Percentiles rank a stretch among this genome's conserved stretches.
Evolutionary conservation across 441 rosid genomes (phyloP).

Genomic region (Monsonia emarginata): DNA sequence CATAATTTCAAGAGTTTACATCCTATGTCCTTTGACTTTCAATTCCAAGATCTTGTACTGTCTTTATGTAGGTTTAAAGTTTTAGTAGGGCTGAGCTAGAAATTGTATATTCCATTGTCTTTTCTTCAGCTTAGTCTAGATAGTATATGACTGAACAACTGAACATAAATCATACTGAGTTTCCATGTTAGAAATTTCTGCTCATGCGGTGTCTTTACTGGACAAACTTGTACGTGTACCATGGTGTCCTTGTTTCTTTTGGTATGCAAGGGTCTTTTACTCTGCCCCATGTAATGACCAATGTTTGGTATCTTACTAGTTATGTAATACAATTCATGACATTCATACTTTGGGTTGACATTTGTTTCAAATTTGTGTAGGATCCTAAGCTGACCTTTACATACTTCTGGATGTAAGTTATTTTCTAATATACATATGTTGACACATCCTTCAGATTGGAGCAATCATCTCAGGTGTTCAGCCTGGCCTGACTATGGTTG

Average conservation of each 20-base stretch:
- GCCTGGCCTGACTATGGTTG: conserved; percentile 97
- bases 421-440: conserved; percentile 6
- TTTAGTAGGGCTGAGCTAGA: conserved; percentile 1
- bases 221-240: background rate
- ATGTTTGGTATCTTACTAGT: background rate
- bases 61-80: background rate
- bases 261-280: background rate
- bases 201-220: background rate
- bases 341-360: background rate
- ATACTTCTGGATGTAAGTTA: background rate
- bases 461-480: conserved; percentile 94
- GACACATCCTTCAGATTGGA: conserved; percentile 48
- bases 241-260: too few relatives aligned
- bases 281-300: background rate
- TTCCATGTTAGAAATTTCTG: background rate
- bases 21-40: background rate
- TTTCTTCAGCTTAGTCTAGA: background rate
- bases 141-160: background rate
- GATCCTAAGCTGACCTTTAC: background rate
- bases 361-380: background rate
- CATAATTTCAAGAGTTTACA: background rate
- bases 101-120: background rate
- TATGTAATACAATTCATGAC: background rate
- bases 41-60: background rate
- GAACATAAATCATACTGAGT: background rate